Base-by-base conservation (phyloP, 2,329 filamentous ascomycete species). In the Fusarium sterilihyphosum region DNA sequence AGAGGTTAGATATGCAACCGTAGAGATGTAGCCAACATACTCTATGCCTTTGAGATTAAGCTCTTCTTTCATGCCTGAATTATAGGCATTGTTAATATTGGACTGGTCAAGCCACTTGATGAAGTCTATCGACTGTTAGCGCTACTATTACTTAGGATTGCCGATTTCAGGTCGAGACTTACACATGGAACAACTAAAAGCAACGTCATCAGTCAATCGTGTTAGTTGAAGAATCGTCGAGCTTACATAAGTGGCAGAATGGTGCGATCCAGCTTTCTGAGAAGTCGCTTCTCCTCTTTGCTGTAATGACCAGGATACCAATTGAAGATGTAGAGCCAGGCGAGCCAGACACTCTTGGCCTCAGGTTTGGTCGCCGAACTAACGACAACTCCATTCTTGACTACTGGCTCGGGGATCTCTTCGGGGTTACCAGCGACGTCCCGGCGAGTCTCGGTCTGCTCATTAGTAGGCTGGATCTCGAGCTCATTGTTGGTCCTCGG, bases 1-100 rank as follows among this genome's bases (percentile, higher is more conserved):
- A 4, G 5, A 18, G 18, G 31, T 57, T 5, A 52, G 49, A 22
- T 33, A 33, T 33, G 33, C 2, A 33, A 33, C 33, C 33, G 6
- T 33, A 33, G 33, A 33, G 33, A 33, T 33, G 33, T 33, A 33
- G 13, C 33, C 13, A 33, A 33, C 33, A 3, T 33, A 78, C 73
- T 84, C 76, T 40, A 82, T 81, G 9, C 80, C 82, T 6, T 80
- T 66, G 49, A 84, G 77, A 3, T 76, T 60, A 2, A 82, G 73
- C 18, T 82, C 81, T 35, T 81, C 78, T n/a, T 83, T 82, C 82
- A 85, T 83, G 2, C 83, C 83, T 1, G 80, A 81, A 22, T 82
- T 80, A 52, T 84, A 85, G 13, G 83, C 83, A 64, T 81, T 82
- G 65, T 77, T 81, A 68, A 80, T 76, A 57, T 80, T 82, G 54